These are phyloP conservation scores for Cupressus sempervirens DNA, from an alignment of 75 land plant species.

Conservation along the genomic window DNA sequence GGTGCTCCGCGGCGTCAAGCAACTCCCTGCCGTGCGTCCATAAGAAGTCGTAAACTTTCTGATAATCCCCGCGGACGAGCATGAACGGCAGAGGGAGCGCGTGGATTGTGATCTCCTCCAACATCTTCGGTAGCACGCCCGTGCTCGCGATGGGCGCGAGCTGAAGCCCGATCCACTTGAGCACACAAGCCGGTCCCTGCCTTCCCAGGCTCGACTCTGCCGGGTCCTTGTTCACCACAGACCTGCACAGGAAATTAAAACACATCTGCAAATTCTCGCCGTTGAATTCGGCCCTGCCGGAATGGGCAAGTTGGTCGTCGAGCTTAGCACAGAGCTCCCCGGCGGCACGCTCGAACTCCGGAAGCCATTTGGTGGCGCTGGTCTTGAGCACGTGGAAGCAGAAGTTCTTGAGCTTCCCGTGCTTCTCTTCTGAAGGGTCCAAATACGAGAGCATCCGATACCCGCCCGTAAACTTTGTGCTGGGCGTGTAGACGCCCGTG, in stretches of 20 bases:
- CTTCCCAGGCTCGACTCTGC: conserved; percentile 10
- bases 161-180: conserved; percentile 34
- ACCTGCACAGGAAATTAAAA: no score
- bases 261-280: no score
- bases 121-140: conserved; percentile 20
- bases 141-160: conserved; percentile 20
- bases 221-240: conserved; percentile 13
- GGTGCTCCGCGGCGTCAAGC: conserved; percentile 27
- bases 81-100: conserved; percentile 28
- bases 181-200: neutral
- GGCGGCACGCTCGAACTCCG: neutral
- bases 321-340: no score
- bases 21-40: conserved; percentile 1
- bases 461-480: neutral
- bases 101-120: conserved; percentile 35
- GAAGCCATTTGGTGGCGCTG: conserved; percentile 17
- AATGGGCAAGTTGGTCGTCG: no score
- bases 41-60: conserved; percentile 26
- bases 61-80: conserved; percentile 7
- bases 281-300: no score
- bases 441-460: conserved; percentile 40
- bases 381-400: no score
- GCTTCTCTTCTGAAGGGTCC: conserved; percentile 8
- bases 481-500: conserved; percentile 31
- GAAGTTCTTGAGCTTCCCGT: conserved; percentile 12